These are phyloP conservation scores for Dendryphion nanum DNA, from an alignment of 2,329 filamentous ascomycete genomes.

Conservation along the genomic window DNA sequence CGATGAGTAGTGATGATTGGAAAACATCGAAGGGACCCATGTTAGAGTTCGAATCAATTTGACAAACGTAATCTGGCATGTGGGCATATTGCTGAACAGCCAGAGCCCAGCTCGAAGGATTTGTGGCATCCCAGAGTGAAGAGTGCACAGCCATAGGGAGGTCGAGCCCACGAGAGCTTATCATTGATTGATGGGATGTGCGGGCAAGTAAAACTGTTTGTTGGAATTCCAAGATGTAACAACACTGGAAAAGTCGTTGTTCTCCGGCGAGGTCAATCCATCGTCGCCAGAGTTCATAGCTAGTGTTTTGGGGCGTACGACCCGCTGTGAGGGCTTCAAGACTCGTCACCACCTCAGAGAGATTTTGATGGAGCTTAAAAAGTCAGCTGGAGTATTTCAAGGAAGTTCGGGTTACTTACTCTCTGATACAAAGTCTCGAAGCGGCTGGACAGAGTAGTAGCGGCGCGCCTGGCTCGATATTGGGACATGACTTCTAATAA, in stretches of 20 bases:
- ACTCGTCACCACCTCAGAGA: too few species aligned
- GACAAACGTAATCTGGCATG: conserved; percentile 22
- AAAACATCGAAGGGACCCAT: conserved; percentile 26
- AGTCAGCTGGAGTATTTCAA: conserved; percentile 9
- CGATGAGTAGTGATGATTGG: conserved; percentile 39
- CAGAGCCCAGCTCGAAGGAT: conserved; percentile 20
- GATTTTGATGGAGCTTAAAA: too few species aligned
- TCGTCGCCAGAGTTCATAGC: conserved; percentile 26
- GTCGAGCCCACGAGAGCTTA: conserved; percentile 22
- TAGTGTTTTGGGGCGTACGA: conserved; percentile 20
- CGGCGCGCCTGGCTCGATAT: conserved; percentile 41
- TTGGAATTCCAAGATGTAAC: conserved; percentile 44
- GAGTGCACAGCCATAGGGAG: conserved; percentile 39
- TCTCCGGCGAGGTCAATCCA: conserved; percentile 33
- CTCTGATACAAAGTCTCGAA: conserved; percentile 40
- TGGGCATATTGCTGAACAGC: conserved; percentile 18
- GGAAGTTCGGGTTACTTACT: conserved; percentile 26
- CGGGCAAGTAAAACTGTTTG: conserved; percentile 33
- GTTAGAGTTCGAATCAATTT: conserved; percentile 15
- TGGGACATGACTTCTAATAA: conserved; percentile 45
- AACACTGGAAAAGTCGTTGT: conserved; percentile 41
- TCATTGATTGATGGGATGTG: conserved; percentile 14
- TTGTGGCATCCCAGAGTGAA: conserved; percentile 37
- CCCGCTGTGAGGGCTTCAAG: too few species aligned
- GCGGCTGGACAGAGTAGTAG: conserved; percentile 34